Conservation (phyloP, 495 filamentous ascomycete genomes). For the Neurospora cerealis region DNA sequence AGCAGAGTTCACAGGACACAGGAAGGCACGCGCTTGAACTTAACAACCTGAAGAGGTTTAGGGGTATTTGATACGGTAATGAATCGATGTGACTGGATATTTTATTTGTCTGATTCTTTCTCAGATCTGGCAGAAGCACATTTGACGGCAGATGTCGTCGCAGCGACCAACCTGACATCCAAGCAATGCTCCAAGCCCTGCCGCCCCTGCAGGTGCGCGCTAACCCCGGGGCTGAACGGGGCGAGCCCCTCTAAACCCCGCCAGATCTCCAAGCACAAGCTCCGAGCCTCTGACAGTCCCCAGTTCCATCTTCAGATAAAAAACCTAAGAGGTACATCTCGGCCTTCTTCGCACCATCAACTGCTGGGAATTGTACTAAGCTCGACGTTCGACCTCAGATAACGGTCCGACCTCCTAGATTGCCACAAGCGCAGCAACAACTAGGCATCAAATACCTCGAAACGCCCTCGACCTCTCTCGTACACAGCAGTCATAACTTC, state of each 20-base stretch:
- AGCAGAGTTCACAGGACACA: background rate
- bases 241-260: background rate
- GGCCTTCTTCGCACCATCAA: background rate
- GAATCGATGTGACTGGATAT: background rate
- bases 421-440: background rate
- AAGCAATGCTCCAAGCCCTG: background rate
- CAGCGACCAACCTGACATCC: background rate
- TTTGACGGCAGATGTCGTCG: background rate
- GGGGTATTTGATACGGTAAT: background rate
- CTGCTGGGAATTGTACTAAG: background rate
- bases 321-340: background rate
- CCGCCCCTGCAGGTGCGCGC: background rate
- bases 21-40: background rate
- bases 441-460: background rate
- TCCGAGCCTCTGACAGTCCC: background rate
- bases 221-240: background rate
- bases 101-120: background rate
- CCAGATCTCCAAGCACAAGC: background rate
- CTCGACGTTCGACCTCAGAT: background rate
- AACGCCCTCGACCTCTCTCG: background rate
- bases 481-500: background rate
- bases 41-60: background rate
- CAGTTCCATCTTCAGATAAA: background rate
- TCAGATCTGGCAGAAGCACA: background rate
- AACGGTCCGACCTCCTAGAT: no score